Evolutionary conservation across 441 rosid species (phyloP).

Genomic region (Omphalea diandra): DNA sequence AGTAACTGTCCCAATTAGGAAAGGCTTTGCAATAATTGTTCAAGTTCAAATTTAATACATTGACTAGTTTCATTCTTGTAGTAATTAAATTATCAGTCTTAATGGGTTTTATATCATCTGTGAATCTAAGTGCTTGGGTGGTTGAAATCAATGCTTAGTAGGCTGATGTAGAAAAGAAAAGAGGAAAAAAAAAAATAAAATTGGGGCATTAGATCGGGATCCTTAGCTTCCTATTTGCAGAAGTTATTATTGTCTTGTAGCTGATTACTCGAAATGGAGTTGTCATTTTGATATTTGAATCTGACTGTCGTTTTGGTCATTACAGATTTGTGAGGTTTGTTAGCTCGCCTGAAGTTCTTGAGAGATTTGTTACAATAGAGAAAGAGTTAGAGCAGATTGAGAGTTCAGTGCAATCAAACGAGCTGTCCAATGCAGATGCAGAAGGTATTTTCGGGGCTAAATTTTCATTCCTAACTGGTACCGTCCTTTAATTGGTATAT

Average conservation of each 20-base stretch:
- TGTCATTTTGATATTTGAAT: constrained; percentile 1
- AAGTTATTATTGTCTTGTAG: neutral
- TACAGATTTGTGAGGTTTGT: constrained; percentile 89
- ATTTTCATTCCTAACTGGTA: neutral
- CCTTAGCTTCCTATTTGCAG: neutral
- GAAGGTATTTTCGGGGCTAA: constrained; percentile 48
- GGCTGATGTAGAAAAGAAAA: neutral
- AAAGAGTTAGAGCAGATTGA: constrained; percentile 80
- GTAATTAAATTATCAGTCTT: too few species aligned
- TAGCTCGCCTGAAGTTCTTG: constrained; percentile 91
- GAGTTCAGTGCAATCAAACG: constrained; percentile 63
- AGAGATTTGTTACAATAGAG: constrained; percentile 85
- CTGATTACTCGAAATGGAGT: neutral
- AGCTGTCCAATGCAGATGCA: constrained; percentile 41
- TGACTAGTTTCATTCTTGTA: neutral
- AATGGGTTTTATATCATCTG: too few species aligned
- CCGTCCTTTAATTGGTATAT: too few species aligned
- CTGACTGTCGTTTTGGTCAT: neutral
- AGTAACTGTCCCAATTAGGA: neutral
- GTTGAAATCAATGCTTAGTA: neutral
- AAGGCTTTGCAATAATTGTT: neutral
- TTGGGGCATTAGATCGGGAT: neutral
- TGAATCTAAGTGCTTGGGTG: too few species aligned
- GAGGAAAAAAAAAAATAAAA: neutral
- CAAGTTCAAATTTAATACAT: neutral